These are phyloP conservation scores for Aspergillus vadensis DNA, from an alignment of 2,329 filamentous ascomycete species.

Conservation along the genomic window DNA sequence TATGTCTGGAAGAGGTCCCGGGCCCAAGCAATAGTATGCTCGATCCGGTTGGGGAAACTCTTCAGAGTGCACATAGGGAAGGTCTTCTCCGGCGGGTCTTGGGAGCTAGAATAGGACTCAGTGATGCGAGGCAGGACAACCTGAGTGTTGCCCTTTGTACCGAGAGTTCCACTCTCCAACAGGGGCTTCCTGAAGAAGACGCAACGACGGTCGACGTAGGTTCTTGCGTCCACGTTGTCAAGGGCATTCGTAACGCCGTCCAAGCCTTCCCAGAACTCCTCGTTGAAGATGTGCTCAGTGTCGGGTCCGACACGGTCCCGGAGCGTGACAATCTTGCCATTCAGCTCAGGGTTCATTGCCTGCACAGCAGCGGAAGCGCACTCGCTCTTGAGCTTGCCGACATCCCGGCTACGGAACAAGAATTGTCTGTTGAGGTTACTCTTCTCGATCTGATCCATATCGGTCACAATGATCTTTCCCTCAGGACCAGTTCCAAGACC, in stretches of 20 bases:
- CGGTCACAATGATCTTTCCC: slow-evolving; percentile 88
- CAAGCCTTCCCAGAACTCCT: slow-evolving; percentile 82
- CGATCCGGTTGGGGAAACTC: slow-evolving; percentile 97
- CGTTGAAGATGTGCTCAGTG: slow-evolving; percentile 92
- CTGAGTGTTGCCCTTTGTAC: slow-evolving; percentile 98
- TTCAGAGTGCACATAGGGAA: slow-evolving; percentile 98
- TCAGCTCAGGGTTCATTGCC: slow-evolving; percentile 91
- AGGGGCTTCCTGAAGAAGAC: slow-evolving; percentile 98
- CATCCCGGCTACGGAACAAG: slow-evolving; percentile 88
- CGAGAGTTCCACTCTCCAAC: slow-evolving; percentile 95
- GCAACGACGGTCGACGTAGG: slow-evolving; percentile 92
- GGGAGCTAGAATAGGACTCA: slow-evolving; percentile 95
- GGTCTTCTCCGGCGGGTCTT: slow-evolving; percentile 96
- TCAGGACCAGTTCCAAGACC: slow-evolving; percentile 85
- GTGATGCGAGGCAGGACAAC: slow-evolving; percentile 88
- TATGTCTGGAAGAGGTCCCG: slow-evolving; percentile 93
- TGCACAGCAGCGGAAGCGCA: slow-evolving; percentile 87
- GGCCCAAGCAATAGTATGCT: slow-evolving; percentile 98
- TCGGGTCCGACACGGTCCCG: slow-evolving; percentile 89
- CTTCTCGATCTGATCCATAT: slow-evolving; percentile 99
- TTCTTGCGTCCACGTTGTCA: slow-evolving; percentile 95
- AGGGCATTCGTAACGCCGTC: slow-evolving; percentile 96
- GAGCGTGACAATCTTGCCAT: slow-evolving; percentile 79
- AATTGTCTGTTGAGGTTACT: slow-evolving; percentile 98
- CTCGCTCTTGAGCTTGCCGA: slow-evolving; percentile 95